Conservation (phyloP, 208 protist species). For the Angomonas desouzai region DNA sequence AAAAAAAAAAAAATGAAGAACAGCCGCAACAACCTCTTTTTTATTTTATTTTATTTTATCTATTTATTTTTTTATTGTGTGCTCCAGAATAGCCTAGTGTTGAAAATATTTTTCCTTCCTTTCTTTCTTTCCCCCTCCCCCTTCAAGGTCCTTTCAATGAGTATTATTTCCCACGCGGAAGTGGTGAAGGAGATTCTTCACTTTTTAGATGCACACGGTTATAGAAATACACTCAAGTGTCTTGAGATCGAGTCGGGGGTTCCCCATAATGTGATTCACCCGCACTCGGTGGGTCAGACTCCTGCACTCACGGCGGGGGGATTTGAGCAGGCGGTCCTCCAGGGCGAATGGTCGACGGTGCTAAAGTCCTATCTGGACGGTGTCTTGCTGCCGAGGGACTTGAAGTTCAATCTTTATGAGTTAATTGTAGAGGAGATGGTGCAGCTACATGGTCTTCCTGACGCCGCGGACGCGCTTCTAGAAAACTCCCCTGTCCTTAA, state of each 20-base stretch:
- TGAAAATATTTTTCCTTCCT: not conserved
- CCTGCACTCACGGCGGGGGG: constrained; percentile 19
- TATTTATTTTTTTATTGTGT: constrained; percentile 9
- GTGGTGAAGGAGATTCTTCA: constrained; percentile 64
- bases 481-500: constrained; percentile 67
- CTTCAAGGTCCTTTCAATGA: constrained; percentile 11
- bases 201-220: constrained; percentile 66
- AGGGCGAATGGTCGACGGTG: constrained; percentile 71
- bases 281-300: not conserved
- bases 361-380: constrained; percentile 59
- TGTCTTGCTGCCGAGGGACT: constrained; percentile 61
- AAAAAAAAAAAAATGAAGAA: no score
- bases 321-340: constrained; percentile 50
- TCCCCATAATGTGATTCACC: constrained; percentile 72
- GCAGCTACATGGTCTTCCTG: constrained; percentile 45
- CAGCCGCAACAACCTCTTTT: no score
- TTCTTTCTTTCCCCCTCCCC: not conserved
- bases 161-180: constrained; percentile 49
- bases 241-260: constrained; percentile 76
- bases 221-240: constrained; percentile 51
- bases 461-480: constrained; percentile 73
- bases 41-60: no score
- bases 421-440: constrained; percentile 80
- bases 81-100: not conserved
- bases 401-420: constrained; percentile 68